Base-by-base conservation (phyloP, 1,284 basidiomycete species). In the Vanrija sp. region DNA sequence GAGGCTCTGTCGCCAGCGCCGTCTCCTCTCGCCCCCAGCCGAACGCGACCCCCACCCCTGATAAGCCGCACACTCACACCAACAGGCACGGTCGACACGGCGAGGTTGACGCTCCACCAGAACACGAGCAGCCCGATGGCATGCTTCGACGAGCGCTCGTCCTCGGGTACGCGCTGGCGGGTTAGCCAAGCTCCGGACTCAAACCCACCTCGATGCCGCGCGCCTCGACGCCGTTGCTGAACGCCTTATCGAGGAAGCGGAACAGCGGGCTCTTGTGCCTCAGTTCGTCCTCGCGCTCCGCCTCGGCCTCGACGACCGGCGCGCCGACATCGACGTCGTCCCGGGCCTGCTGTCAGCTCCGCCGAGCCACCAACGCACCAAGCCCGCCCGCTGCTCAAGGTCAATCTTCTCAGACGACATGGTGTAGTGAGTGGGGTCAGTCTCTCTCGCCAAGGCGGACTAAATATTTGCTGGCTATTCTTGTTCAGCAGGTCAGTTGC, bases 51-150 rank as follows among this genome's bases (percentile, higher is more conserved):
- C 0, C 41, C 18, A 37, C 36, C 19, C 45, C 37, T 23, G 18
- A 5, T 9, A n/a, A n/a, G 6, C 25, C 25, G 25, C 12, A 25
- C 6, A 58, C 65, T 63, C 45, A 64, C 59, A 18, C 84, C 84
- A 22, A 84, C 79, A 0, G 84, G 82, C 49, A 85, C 80, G 1
- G 81, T 82, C 3, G 78, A 79, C 35, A 83, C 66, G 1, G 82
- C 81, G 41, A 54, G 59, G 64, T 66, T 67, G 35, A 67, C 67
- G 24, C 53, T 53, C 58, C 60, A 66, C 66, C 68, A 70, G 35
- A 70, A 48, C 19, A 70, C 37, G 35, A 70, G 38, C 45, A 70
- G 49, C 4, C 59, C 64, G 31, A 63, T 60, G 2, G 59, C 55
- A 43, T 65, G 63, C 42, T 49, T 57, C 4, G 47, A 51, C 41